phyloP scores from a whole-genome alignment of 768 basidiomycete genomes.

The Mycena rosella region DNA sequence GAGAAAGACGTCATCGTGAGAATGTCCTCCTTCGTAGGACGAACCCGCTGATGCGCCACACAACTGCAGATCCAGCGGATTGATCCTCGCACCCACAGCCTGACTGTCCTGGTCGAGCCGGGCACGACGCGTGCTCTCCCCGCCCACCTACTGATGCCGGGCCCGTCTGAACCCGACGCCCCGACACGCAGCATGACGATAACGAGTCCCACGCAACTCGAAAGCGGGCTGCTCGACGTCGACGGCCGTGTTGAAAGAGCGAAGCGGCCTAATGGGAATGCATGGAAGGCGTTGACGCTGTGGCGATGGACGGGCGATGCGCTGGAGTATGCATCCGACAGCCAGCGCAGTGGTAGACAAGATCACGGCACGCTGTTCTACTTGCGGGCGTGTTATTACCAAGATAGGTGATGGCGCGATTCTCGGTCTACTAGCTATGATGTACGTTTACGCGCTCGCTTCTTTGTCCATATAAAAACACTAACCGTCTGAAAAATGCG shows the following conservation, averaged over 20 bases:
- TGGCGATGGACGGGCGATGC: conserved; percentile 63
- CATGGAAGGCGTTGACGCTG: conserved; percentile 69
- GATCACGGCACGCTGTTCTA: conserved; percentile 52
- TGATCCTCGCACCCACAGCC: conserved; percentile 53
- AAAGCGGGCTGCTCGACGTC: conserved; percentile 63
- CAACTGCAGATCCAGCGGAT: conserved; percentile 60
- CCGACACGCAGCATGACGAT: conserved; percentile 53
- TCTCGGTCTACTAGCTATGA: not conserved
- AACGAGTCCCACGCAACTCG: conserved; percentile 62
- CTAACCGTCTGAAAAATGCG: not conserved
- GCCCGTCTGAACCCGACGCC: conserved; percentile 44
- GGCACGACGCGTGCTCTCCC: conserved; percentile 55
- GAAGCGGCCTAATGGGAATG: conserved; percentile 62
- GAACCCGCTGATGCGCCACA: not conserved
- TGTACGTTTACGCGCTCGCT: not conserved
- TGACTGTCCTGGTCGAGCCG: conserved; percentile 59
- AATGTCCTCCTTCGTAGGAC: conserved; percentile 1
- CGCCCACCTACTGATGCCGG: conserved; percentile 46
- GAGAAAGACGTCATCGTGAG: conserved; percentile 70
- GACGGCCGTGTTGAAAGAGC: conserved; percentile 62
- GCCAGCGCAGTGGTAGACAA: conserved; percentile 45
- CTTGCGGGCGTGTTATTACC: conserved; percentile 45
- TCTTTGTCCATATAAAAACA: not conserved
- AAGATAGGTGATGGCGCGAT: conserved; percentile 33
- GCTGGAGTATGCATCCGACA: conserved; percentile 20